Evolutionary conservation across 768 basidiomycete species (phyloP), one percentile per base, ranked within the genome.

Genomic region (Gelatoporia subvermispora): DNA sequence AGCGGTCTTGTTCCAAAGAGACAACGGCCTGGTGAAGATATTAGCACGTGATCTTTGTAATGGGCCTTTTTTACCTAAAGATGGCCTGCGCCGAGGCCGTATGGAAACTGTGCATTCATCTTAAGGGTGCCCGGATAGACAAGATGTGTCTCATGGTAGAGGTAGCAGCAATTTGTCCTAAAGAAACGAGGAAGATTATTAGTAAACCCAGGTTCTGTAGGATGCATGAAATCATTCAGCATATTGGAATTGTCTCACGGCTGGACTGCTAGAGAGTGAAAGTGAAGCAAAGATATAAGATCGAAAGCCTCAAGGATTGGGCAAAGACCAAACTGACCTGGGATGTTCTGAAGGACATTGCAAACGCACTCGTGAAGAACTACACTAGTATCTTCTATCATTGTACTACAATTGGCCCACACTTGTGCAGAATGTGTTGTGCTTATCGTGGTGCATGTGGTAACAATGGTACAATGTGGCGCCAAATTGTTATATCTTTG

Each of bases 21-120:
- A 5, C 15, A 1, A 67, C 65, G 8, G 58, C 65, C 0, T 65
- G 59, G 59, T 41, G 41, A 1, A 55, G 65, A 0, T 49, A 67
- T 3, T 68, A 73, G 31, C 60, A 51, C 34, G 44, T 71, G 1
- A 48, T 74, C 0, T 71, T 63, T 40, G 49, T 72, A 0, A 51
- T 56, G 0, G 69, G 66, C 0, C 43, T 70, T 0, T 72, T 72
- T 41, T 68, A 68, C 51, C 45, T 65, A 15, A 68, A 65, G 45
- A 69, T 69, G 60, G 63, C 67, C 0, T 45, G 44, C 16, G 57
- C 56, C 0, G 63, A 69, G 40, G 54, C 59, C 0, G 13, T 55
- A 0, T 56, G 52, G 49, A n/a, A 41, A 9, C 35, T 50, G 1
- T 50, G 50, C 22, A 39, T 60, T 17, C n/a, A 44, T 28, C 47